Base-by-base conservation (phyloP, 2,329 filamentous ascomycete genomes). In the Plenodomus biglobosus region DNA sequence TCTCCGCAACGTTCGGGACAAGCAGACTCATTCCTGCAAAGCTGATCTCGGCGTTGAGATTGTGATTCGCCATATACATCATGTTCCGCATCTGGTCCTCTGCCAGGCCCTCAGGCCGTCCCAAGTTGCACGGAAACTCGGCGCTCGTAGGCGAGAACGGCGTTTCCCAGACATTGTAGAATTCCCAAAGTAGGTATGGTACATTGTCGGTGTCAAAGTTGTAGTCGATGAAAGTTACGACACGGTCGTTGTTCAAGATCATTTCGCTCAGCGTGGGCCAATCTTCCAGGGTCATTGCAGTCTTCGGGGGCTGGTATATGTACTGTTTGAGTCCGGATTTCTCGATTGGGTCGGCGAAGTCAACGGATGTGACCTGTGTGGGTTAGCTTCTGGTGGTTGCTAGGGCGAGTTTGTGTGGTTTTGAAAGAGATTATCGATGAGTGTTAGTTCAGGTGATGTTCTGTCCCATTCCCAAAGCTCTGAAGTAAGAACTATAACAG, bases 401-500 rank as follows among this genome's bases (percentile, higher is more conserved):
- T n/a, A n/a, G n/a, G n/a, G n/a, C n/a, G n/a, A n/a, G n/a, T n/a
- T n/a, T n/a, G n/a, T n/a, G n/a, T n/a, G n/a, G n/a, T n/a, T n/a
- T n/a, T n/a, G n/a, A n/a, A n/a, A n/a, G n/a, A n/a, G n/a, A n/a
- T n/a, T 32, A 3, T 32, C 15, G 27, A 32, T 95, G 90, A 95
- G 90, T 82, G 83, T 83, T n/a, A n/a, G n/a, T n/a, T 80, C 56
- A 20, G 88, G 91, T 92, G 88, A 88, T 85, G 83, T 80, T 81
- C 95, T 85, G 90, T 99, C 92, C 97, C 94, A 97, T 96, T 77
- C 90, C 92, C 84, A 77, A 80, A 84, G 90, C 91, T 99, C 94
- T 96, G 92, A 97, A 99, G 94, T 97, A 97, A 94, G 94, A 97
- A 97, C 97, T 97, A 97, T 92, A 90, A 78, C 76, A 32, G 7